Percentiles rank a stretch among this genome's conserved stretches.
These are phyloP conservation scores for Boletus rufocinnamomeus DNA, from an alignment of 768 basidiomycete species.

Conservation along the genomic window DNA sequence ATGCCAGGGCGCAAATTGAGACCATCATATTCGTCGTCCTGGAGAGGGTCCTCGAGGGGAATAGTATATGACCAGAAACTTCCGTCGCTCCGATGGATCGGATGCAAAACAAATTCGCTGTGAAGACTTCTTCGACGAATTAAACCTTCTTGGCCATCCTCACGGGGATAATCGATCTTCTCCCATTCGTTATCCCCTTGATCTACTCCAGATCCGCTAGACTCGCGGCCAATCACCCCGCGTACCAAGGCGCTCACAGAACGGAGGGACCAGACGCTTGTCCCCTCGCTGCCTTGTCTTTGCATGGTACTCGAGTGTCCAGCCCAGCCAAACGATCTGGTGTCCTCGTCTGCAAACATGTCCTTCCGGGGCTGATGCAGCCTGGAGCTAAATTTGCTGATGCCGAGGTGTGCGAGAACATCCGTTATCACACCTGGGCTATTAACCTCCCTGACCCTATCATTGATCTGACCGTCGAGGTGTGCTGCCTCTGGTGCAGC, in stretches of 20 bases:
- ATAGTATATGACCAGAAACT: constrained; percentile 46
- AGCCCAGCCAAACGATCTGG: constrained; percentile 44
- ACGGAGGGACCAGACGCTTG: constrained; percentile 53
- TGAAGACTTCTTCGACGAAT: constrained; percentile 23
- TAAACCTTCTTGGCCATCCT: constrained; percentile 20
- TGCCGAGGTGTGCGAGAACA: constrained; percentile 27
- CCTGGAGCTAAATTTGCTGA: constrained; percentile 15
- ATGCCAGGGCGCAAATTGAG: constrained; percentile 12
- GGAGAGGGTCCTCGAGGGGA: constrained; percentile 40
- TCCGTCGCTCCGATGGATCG: constrained; percentile 15
- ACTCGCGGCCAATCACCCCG: constrained; percentile 31
- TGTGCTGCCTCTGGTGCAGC: constrained; percentile 8
- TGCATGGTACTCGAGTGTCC: constrained; percentile 21
- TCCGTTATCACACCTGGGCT: constrained; percentile 12
- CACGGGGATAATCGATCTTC: constrained; percentile 15
- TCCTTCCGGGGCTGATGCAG: constrained; percentile 49
- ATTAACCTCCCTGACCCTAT: neutral
- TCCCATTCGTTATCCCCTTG: constrained; percentile 24
- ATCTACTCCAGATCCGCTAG: constrained; percentile 26
- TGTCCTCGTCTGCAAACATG: constrained; percentile 80
- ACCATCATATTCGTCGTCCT: constrained; percentile 21
- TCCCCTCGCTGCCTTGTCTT: constrained; percentile 46
- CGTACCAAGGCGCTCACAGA: constrained; percentile 38
- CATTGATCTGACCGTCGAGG: constrained; percentile 6
- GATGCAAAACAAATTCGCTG: constrained; percentile 8